A percentile compares a stretch with the other conserved stretches of the same genome.
These are phyloP conservation scores for Metarhizium brunneum DNA, from an alignment of 2,329 filamentous ascomycete genomes.

Conservation along the genomic window DNA sequence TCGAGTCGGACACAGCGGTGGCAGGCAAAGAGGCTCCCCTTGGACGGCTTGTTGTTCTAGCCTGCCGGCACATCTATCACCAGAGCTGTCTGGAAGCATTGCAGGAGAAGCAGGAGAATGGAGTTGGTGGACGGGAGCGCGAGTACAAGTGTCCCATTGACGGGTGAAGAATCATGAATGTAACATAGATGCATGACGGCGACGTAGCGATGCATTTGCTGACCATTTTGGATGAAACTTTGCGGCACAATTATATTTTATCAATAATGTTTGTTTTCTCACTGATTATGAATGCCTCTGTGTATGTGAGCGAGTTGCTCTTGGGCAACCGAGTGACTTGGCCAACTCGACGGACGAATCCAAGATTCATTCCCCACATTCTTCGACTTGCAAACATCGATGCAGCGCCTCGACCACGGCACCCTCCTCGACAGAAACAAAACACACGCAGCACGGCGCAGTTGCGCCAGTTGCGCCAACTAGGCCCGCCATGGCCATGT, in stretches of 20 bases:
- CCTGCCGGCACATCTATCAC: slow-evolving; percentile 64
- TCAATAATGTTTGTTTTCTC: too few relatives aligned
- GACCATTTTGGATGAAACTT: not conserved
- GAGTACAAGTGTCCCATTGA: slow-evolving; percentile 51
- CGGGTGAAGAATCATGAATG: slow-evolving; percentile 25
- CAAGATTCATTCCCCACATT: too few relatives aligned
- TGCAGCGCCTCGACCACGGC: not conserved
- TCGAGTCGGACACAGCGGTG: slow-evolving; percentile 18
- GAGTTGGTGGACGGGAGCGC: slow-evolving; percentile 35
- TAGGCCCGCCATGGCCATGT: slow-evolving; percentile 15
- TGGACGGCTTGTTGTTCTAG: slow-evolving; percentile 57
- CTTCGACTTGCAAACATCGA: too few relatives aligned
- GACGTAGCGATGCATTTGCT: slow-evolving; percentile 1
- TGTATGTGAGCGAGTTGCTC: too few relatives aligned
- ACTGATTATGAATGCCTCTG: too few relatives aligned
- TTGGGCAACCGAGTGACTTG: too few relatives aligned
- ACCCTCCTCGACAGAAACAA: not conserved
- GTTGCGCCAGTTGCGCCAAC: not conserved
- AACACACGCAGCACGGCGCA: not conserved
- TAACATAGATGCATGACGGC: slow-evolving; percentile 4
- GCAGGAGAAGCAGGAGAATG: slow-evolving; percentile 42
- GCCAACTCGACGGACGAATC: too few relatives aligned
- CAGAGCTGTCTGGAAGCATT: slow-evolving; percentile 58
- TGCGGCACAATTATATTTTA: not conserved
- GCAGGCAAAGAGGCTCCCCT: slow-evolving; percentile 37